Conservation (phyloP, 495 filamentous ascomycete species). For the Xylaria nigripes region DNA sequence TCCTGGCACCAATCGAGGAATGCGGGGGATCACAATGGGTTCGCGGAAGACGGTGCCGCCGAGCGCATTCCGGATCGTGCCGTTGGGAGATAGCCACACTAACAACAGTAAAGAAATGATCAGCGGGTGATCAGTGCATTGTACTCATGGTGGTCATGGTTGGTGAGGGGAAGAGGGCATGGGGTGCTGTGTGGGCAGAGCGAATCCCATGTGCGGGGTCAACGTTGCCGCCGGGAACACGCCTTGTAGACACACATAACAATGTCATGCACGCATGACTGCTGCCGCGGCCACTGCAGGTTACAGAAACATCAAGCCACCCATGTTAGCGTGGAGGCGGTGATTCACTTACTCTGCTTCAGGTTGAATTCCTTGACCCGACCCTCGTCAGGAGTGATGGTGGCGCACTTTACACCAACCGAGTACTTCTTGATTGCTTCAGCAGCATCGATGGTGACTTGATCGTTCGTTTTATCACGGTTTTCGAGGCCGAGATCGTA, state of each 20-base stretch:
- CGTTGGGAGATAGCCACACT: conserved; percentile 99
- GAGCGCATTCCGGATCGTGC: conserved; percentile 91
- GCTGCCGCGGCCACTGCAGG: background rate
- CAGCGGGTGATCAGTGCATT: conserved; percentile 4
- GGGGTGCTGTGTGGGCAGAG: background rate
- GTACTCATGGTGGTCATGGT: background rate
- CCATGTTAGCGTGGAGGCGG: background rate
- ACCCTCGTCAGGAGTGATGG: conserved; percentile 95
- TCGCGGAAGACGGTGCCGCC: conserved; percentile 97
- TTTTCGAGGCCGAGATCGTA: conserved; percentile 94
- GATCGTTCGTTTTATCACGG: conserved; percentile 90
- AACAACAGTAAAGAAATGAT: conserved; percentile 8
- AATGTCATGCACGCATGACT: conserved; percentile 4
- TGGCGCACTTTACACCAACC: conserved; percentile 98
- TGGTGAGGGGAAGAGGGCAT: background rate
- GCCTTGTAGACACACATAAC: no score
- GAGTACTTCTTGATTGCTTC: conserved; percentile 98
- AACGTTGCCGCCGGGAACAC: background rate
- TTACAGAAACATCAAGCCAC: background rate
- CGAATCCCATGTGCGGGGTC: background rate
- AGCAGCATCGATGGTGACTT: conserved; percentile 89
- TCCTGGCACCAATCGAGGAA: conserved; percentile 86
- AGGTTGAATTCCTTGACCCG: conserved; percentile 96
- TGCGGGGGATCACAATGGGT: conserved; percentile 87
- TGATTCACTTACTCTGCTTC: conserved; percentile 69